These are phyloP conservation scores for Epichloe uncinata DNA, from an alignment of 2,329 filamentous ascomycete species.

Conservation along the genomic window DNA sequence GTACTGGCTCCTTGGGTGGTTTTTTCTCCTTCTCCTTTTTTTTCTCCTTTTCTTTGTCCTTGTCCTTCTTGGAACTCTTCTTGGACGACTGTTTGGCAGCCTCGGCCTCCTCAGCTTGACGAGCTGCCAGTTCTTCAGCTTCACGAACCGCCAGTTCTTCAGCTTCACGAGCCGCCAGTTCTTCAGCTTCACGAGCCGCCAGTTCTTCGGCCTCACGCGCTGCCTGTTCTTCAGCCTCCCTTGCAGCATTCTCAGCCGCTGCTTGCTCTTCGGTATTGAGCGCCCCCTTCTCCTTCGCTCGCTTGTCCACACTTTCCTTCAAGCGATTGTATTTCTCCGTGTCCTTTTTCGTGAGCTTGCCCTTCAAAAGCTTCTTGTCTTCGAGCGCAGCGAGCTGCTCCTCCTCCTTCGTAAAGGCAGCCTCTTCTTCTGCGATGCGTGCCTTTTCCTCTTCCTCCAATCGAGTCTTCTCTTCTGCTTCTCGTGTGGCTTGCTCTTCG, in stretches of 20 bases:
- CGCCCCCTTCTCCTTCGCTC: conserved; percentile 19
- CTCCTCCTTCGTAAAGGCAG: conserved; percentile 17
- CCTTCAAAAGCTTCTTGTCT: conserved; percentile 36
- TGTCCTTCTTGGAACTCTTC: conserved; percentile 21
- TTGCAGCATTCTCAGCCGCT: conserved; percentile 25
- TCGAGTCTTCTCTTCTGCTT: conserved; percentile 18
- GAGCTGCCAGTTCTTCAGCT: conserved; percentile 27
- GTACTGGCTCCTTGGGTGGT: conserved; percentile 8
- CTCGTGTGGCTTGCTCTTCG: conserved; percentile 18
- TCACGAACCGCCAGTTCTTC: conserved; percentile 27
- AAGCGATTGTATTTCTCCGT: conserved; percentile 29
- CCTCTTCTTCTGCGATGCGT: conserved; percentile 13
- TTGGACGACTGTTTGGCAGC: conserved; percentile 26
- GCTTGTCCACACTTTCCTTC: conserved; percentile 19
- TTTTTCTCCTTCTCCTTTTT: conserved; percentile 10
- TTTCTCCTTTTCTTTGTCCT: conserved; percentile 14
- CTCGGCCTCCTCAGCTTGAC: conserved; percentile 22
- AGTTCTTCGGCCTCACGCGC: conserved; percentile 7
- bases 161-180: conserved; percentile 19
- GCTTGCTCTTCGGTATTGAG: conserved; percentile 16
- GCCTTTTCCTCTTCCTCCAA: conserved; percentile 14
- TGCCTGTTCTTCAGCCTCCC: conserved; percentile 15
- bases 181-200: conserved; percentile 16
- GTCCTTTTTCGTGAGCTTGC: conserved; percentile 30
- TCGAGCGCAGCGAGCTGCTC: conserved; percentile 27